These are phyloP conservation scores for Calendula officinalis DNA, from an alignment of 129 eudicot species.

Conservation along the genomic window DNA sequence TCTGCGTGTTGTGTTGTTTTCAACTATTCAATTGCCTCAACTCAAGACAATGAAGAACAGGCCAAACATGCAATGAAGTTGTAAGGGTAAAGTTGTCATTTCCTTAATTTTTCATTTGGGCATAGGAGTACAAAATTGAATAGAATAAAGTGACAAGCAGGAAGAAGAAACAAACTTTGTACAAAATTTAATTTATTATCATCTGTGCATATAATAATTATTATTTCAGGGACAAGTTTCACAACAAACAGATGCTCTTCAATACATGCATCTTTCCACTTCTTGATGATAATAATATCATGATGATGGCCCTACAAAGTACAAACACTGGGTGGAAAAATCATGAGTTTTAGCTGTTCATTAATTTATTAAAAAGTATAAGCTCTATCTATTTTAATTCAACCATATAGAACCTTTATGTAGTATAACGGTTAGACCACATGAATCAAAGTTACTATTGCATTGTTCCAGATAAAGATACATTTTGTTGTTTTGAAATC, in stretches of 20 bases:
- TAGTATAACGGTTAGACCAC: not conserved
- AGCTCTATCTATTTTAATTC: not conserved
- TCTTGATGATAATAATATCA: not conserved
- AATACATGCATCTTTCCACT: constrained; percentile 7
- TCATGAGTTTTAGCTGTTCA: constrained; percentile 7
- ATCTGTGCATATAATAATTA: constrained; percentile 14
- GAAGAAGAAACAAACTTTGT: constrained; percentile 26
- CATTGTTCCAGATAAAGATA: not conserved
- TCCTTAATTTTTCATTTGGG: not conserved
- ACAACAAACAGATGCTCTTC: constrained; percentile 31
- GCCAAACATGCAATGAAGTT: not conserved
- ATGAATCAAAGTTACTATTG: no score
- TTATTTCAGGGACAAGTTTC: constrained; percentile 5
- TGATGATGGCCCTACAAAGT: constrained; percentile 19
- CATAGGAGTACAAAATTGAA: constrained; percentile 16
- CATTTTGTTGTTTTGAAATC: not conserved
- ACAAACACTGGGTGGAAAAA: constrained; percentile 21
- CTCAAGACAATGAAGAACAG: no score
- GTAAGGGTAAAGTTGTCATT: not conserved
- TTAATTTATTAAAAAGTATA: not conserved
- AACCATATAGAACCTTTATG: not conserved
- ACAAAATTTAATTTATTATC: constrained; percentile 19
- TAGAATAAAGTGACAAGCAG: constrained; percentile 11
- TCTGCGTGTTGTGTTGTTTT: no score
- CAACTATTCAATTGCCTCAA: no score